phyloP scores from a whole-genome alignment of 805 yeast genomes.

The Wickerhamiella vanderwaltii region DNA sequence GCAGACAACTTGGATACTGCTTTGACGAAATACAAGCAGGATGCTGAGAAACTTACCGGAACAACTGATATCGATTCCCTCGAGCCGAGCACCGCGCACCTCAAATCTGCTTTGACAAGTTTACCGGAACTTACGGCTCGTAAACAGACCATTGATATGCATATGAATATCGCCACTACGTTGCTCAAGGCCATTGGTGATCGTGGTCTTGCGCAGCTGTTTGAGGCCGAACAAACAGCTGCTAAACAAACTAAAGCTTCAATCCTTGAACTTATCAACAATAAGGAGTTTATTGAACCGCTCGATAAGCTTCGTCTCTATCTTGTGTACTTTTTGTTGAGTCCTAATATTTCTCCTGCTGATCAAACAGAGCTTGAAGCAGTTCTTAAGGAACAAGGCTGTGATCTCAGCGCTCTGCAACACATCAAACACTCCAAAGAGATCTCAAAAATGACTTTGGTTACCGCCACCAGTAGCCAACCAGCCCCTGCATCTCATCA shows the following conservation, averaged over 20 bases:
- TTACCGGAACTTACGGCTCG: slow-evolving; percentile 86
- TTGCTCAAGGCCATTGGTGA: slow-evolving; percentile 71
- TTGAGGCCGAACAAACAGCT: slow-evolving; percentile 83
- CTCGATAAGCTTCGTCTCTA: slow-evolving; percentile 80
- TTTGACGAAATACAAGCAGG: slow-evolving; percentile 65
- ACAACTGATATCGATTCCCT: slow-evolving; percentile 53
- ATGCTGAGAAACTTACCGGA: slow-evolving; percentile 74
- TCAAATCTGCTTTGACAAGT: slow-evolving; percentile 68
- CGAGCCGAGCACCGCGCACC: slow-evolving; percentile 40
- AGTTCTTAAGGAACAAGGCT: slow-evolving; percentile 44
- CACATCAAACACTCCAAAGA: slow-evolving; percentile 78
- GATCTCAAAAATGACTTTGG: slow-evolving; percentile 40
- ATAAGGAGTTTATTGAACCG: slow-evolving; percentile 44
- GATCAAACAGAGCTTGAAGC: slow-evolving; percentile 54
- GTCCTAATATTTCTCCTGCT: slow-evolving; percentile 34
- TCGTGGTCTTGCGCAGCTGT: slow-evolving; percentile 79
- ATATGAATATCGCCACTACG: slow-evolving; percentile 86
- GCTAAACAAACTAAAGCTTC: slow-evolving; percentile 36
- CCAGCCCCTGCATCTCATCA: slow-evolving; percentile 19
- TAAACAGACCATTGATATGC: slow-evolving; percentile 83
- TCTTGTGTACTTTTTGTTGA: slow-evolving; percentile 49
- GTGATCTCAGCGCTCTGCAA: slow-evolving; percentile 50
- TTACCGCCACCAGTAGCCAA: slow-evolving; percentile 20
- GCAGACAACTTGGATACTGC: slow-evolving; percentile 91
- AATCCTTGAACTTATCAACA: slow-evolving; percentile 41